Evolutionary conservation across 1,139 yeast species (phyloP).

Genomic region (Taphrina deformans): DNA sequence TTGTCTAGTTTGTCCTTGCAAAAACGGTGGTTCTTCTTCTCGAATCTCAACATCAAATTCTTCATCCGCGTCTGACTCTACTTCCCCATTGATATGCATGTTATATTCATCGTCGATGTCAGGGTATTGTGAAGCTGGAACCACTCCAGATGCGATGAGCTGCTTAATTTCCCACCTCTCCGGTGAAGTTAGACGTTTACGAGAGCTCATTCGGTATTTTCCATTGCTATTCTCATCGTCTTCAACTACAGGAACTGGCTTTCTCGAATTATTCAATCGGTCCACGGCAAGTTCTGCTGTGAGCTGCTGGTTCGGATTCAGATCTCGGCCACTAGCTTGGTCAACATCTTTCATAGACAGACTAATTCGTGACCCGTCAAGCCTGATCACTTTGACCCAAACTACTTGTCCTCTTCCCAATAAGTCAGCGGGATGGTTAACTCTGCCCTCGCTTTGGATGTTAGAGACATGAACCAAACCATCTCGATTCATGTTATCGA

Average conservation of each 20-base stretch:
- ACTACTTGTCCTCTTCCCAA: constrained; percentile 62
- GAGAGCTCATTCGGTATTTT: constrained; percentile 7
- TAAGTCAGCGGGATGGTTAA: constrained; percentile 61
- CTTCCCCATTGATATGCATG: constrained; percentile 42
- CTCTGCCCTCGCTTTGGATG: constrained; percentile 52
- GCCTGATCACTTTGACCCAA: constrained; percentile 58
- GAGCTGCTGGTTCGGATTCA: constrained; percentile 37
- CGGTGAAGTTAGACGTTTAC: constrained; percentile 69
- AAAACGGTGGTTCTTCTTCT: constrained; percentile 68
- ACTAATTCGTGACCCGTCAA: constrained; percentile 53
- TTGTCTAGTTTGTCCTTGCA: constrained; percentile 58
- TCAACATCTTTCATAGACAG: constrained; percentile 75
- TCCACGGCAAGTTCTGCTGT: constrained; percentile 35
- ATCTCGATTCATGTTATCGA: constrained; percentile 50
- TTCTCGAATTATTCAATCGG: constrained; percentile 14
- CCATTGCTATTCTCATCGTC: constrained; percentile 13
- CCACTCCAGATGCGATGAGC: constrained; percentile 75
- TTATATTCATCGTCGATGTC: constrained; percentile 59
- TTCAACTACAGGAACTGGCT: constrained; percentile 25
- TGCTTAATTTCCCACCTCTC: constrained; percentile 91
- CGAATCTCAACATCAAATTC: constrained; percentile 73
- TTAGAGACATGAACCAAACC: constrained; percentile 82
- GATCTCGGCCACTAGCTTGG: constrained; percentile 63
- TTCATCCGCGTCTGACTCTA: constrained; percentile 52
- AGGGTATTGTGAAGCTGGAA: constrained; percentile 68